A percentile compares a stretch with the other conserved stretches of the same genome.
phyloP scores from a whole-genome alignment of 352 stramenopile genomes.

The Pythium angustatum region DNA sequence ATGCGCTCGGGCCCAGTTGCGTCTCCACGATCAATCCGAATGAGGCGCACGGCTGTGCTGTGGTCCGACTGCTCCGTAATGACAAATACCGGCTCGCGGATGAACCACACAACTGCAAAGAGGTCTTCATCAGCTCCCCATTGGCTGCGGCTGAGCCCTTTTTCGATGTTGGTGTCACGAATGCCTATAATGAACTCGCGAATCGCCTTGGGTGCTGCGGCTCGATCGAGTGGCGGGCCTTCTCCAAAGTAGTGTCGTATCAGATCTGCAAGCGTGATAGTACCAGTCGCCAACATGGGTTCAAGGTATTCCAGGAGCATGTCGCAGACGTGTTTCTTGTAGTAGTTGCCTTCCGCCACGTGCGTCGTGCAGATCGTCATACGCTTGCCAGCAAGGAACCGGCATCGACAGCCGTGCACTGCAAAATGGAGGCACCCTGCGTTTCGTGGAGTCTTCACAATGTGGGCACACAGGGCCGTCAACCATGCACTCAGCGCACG shows the following conservation, averaged over 20 bases:
- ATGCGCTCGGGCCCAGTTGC: no score
- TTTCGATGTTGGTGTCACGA: not conserved
- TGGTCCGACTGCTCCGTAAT: not conserved
- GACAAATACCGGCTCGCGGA: slow-evolving; percentile 5
- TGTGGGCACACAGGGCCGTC: not conserved
- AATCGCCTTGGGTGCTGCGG: not conserved
- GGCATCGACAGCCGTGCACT: not conserved
- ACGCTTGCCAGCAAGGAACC: not conserved
- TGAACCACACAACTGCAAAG: not conserved
- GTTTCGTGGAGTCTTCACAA: not conserved
- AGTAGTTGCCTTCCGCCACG: not conserved
- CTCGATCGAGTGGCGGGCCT: not conserved
- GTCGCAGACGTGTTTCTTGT: not conserved
- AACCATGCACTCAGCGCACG: not conserved
- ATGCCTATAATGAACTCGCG: not conserved
- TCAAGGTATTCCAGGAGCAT: not conserved
- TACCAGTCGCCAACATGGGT: not conserved
- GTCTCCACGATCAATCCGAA: no score
- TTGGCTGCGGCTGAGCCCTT: not conserved
- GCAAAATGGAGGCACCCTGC: slow-evolving; percentile 2
- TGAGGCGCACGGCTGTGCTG: no score
- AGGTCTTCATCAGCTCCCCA: slow-evolving; percentile 9
- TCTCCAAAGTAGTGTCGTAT: not conserved
- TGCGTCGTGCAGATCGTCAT: not conserved
- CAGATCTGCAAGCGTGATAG: not conserved